Evolutionary conservation across 2,329 filamentous ascomycete genomes (phyloP).

Genomic region (Clarireedia sp.): DNA sequence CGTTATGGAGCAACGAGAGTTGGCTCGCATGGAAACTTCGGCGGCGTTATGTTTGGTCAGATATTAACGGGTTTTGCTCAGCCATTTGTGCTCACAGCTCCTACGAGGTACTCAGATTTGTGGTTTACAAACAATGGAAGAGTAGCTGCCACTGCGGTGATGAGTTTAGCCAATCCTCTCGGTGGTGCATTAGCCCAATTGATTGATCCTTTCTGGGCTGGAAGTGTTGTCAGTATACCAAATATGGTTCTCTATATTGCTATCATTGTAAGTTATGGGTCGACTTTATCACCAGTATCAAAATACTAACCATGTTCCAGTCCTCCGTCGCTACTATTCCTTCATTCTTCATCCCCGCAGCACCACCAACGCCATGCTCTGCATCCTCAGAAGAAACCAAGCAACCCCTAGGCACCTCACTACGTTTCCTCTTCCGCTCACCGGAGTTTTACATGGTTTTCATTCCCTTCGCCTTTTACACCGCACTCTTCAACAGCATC

Average conservation of each 20-base stretch:
- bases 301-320: slow-evolving; percentile 29
- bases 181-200: slow-evolving; percentile 85
- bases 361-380: slow-evolving; percentile 69
- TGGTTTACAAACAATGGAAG: slow-evolving; percentile 87
- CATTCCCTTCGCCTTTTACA: slow-evolving; percentile 74
- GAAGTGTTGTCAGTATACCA: slow-evolving; percentile 56
- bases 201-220: slow-evolving; percentile 69
- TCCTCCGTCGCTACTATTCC: slow-evolving; percentile 60
- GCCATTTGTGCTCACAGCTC: slow-evolving; percentile 83
- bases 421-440: slow-evolving; percentile 47
- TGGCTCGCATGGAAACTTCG: slow-evolving; percentile 53
- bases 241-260: slow-evolving; percentile 78
- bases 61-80: slow-evolving; percentile 84
- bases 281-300: neutral
- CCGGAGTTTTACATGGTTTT: slow-evolving; percentile 74
- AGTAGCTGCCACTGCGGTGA: slow-evolving; percentile 78
- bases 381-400: slow-evolving; percentile 52
- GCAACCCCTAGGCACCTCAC: slow-evolving; percentile 41
- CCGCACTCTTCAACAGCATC: slow-evolving; percentile 88
- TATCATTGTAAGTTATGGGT: slow-evolving; percentile 56
- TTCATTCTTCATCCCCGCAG: slow-evolving; percentile 70
- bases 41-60: slow-evolving; percentile 81
- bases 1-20: slow-evolving; percentile 64
- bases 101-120: slow-evolving; percentile 83
- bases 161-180: slow-evolving; percentile 80